Conservation (phyloP, 78 protist species). For the Isochrysis galbana region DNA sequence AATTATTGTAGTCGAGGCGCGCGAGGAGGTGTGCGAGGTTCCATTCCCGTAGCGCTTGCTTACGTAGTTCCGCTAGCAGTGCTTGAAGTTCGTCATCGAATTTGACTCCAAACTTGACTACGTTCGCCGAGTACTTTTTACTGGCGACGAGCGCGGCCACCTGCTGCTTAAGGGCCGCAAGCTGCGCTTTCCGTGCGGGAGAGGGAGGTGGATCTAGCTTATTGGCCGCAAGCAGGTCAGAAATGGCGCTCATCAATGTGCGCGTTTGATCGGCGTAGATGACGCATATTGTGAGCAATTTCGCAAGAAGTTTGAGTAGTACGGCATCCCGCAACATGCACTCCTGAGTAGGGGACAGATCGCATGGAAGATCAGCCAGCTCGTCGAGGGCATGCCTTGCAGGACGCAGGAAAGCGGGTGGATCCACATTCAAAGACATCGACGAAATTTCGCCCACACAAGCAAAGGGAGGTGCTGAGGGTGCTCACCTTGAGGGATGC, state of each 20-base stretch:
- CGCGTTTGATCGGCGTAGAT: constrained; percentile 25
- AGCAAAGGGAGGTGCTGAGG: too few species aligned
- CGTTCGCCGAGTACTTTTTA: neutral
- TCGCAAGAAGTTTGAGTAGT: constrained; percentile 28
- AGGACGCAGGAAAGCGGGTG: too few species aligned
- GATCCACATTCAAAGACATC: too few species aligned
- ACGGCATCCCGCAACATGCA: constrained; percentile 65
- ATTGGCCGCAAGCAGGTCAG: too few species aligned
- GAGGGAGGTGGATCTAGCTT: too few species aligned
- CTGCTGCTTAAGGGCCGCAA: neutral
- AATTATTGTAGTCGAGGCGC: neutral
- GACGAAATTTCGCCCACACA: too few species aligned
- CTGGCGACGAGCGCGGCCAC: neutral
- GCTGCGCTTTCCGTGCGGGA: too few species aligned
- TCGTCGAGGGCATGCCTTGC: too few species aligned
- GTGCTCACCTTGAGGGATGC: constrained; percentile 51
- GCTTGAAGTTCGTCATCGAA: neutral
- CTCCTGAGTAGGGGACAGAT: neutral
- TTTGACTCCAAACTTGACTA: neutral
- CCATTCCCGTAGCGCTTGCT: neutral
- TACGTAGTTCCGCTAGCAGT: constrained; percentile 13
- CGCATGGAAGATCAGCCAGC: neutral
- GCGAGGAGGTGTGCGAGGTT: neutral
- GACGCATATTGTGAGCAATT: constrained; percentile 30
- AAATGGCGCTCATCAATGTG: neutral